Evolutionary conservation across 2,329 filamentous ascomycete genomes (phyloP), one percentile per base, ranked within the genome.

Genomic region (Scedosporium dehoogii): DNA sequence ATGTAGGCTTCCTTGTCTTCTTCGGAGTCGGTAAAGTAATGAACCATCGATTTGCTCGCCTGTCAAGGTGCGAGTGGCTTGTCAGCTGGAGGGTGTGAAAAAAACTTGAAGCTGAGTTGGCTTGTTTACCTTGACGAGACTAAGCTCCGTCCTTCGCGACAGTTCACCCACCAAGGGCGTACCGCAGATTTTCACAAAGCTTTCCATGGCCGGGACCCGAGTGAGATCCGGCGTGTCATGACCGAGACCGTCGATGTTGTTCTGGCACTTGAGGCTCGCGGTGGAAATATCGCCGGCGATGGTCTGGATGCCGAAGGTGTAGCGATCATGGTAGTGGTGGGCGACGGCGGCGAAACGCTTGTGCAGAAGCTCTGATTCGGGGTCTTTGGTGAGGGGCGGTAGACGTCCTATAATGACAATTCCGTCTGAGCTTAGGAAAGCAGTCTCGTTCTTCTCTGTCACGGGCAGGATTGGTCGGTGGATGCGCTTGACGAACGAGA

Each of bases 91-190:
- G 7, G 21, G 58, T 25, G 23, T 25, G 18, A 25, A 23, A 25
- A 25, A 23, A 16, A 38, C 60, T 2, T 58, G 61, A 10, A 58
- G 25, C n/a, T 60, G 51, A 60, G 60, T 60, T 3, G 57, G 46
- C 14, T 61, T 27, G 27, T 53, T 53, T 60, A 76, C 77, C 63
- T 73, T 70, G 27, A 76, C 69, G 62, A 75, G 74, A 25, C 74
- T 71, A 63, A 76, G 64, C 66, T 82, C 79, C 48, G 74, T 81
- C 21, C 74, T 70, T 29, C 78, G 70, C 1, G 75, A 79, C 60
- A 81, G 70, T 61, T 79, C 75, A 0, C 73, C 75, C 6, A 82
- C 76, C 18, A 78, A 60, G 0, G 76, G 75, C 3, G 67, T 66
- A 0, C 75, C 69, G 59, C 78, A 80, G 3, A 63, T 66, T 29